phyloP scores from a whole-genome alignment of 352 stramenopile genomes.

The Globisporangium paroecandrum region DNA sequence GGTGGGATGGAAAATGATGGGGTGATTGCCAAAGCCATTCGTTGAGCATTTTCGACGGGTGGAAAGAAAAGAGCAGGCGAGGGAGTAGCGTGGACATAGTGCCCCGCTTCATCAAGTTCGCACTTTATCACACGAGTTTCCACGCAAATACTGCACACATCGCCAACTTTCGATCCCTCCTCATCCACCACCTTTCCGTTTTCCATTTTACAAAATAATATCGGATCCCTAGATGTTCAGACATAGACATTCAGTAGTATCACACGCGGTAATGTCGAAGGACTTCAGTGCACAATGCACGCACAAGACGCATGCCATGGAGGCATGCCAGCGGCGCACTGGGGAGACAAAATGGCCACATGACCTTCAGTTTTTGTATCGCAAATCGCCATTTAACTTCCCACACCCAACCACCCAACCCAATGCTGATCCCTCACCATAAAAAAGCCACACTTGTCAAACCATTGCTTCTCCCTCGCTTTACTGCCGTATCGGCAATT shows the following conservation, averaged over 20 bases:
- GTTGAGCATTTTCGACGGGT: background rate
- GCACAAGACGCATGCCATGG: background rate
- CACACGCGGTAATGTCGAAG: too few species aligned
- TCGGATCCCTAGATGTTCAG: too few species aligned
- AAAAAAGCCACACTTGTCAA: background rate
- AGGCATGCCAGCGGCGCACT: background rate
- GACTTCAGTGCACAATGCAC: background rate
- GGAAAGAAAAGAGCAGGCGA: background rate
- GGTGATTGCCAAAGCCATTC: background rate
- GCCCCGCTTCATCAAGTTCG: too few species aligned
- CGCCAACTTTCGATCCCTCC: too few species aligned
- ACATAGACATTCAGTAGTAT: too few species aligned
- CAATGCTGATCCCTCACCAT: background rate
- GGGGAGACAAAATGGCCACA: background rate
- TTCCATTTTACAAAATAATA: too few species aligned
- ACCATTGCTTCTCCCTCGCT: background rate
- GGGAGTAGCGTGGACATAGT: too few species aligned
- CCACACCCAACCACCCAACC: background rate
- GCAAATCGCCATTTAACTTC: constrained; percentile 2
- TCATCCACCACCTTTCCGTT: too few species aligned
- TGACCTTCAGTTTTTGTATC: constrained; percentile 1
- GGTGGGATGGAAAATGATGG: background rate
- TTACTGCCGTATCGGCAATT: background rate
- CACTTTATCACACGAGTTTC: too few species aligned
- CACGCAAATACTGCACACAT: too few species aligned